phyloP scores from a whole-genome alignment of 1,139 yeast species.

The Candida gigantensis region DNA sequence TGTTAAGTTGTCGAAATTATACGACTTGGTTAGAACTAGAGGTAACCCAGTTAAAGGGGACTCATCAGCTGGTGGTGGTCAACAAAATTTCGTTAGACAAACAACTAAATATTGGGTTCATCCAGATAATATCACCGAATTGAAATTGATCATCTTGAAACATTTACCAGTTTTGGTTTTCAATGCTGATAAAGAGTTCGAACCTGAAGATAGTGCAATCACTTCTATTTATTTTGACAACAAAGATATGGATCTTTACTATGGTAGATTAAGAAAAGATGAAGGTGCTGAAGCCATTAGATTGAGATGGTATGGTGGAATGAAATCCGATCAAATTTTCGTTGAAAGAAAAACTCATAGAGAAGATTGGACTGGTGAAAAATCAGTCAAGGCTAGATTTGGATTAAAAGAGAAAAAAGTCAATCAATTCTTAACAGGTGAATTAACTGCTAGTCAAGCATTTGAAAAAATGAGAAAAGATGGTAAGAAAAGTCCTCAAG shows the following conservation, averaged over 20 bases:
- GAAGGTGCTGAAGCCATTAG: slow-evolving; percentile 99
- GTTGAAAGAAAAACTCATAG: slow-evolving; percentile 97
- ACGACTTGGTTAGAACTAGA: slow-evolving; percentile 90
- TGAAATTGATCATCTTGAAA: slow-evolving; percentile 86
- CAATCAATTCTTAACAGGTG: slow-evolving; percentile 79
- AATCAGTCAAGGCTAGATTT: slow-evolving; percentile 95
- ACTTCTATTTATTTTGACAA: slow-evolving; percentile 96
- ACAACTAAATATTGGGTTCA: slow-evolving; percentile 99
- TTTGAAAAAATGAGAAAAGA: slow-evolving; percentile 92
- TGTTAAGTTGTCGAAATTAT: slow-evolving; percentile 83
- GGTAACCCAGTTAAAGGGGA: slow-evolving; percentile 96
- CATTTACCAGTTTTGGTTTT: slow-evolving; percentile 96
- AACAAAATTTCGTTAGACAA: slow-evolving; percentile 96
- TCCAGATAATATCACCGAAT: slow-evolving; percentile 97
- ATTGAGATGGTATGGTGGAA: slow-evolving; percentile 98
- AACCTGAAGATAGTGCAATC: slow-evolving; percentile 90
- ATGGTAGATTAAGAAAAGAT: slow-evolving; percentile 90
- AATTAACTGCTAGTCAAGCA: slow-evolving; percentile 82
- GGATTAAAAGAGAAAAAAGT: slow-evolving; percentile 88
- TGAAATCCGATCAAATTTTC: slow-evolving; percentile 88
- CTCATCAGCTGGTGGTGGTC: slow-evolving; percentile 94
- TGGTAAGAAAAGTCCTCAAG: slow-evolving; percentile 83
- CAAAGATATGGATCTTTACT: slow-evolving; percentile 82
- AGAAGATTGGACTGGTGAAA: slow-evolving; percentile 99
- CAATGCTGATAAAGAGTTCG: slow-evolving; percentile 94